Percentiles rank a stretch among this genome's conserved stretches.
These are phyloP conservation scores for Rossbeevera mucosa DNA, from an alignment of 768 basidiomycete genomes.

Conservation along the genomic window DNA sequence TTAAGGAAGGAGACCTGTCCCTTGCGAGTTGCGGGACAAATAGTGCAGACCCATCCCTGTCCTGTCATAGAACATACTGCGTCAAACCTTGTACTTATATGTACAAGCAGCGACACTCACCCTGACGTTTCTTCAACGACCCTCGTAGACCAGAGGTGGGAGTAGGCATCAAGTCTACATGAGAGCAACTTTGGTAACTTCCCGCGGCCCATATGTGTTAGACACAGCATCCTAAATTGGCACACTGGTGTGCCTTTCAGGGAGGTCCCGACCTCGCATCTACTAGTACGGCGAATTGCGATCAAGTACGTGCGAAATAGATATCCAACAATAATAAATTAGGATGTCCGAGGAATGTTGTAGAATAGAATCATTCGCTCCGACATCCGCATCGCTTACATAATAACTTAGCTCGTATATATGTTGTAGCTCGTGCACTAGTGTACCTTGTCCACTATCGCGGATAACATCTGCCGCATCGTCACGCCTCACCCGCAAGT, in stretches of 20 bases:
- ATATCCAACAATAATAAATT: no score
- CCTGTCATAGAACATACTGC: slow-evolving; percentile 6
- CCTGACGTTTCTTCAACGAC: slow-evolving; percentile 18
- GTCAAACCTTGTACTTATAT: background rate
- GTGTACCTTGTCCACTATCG: no score
- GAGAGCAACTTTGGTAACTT: slow-evolving; percentile 4
- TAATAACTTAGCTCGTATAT: no score
- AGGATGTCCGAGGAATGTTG: no score
- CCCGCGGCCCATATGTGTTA: slow-evolving; percentile 14
- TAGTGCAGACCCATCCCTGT: background rate
- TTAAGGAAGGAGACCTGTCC: slow-evolving; percentile 22
- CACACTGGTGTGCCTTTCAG: background rate
- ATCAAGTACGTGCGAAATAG: no score
- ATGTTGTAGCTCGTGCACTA: no score
- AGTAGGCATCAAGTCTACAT: slow-evolving; percentile 20
- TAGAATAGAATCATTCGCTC: no score
- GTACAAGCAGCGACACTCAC: slow-evolving; percentile 7
- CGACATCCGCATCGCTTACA: no score
- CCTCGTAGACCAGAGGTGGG: slow-evolving; percentile 18
- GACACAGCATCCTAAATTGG: slow-evolving; percentile 15
- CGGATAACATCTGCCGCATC: no score
- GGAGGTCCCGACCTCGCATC: no score
- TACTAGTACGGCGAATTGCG: no score
- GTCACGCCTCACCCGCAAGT: no score
- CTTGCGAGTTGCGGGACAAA: slow-evolving; percentile 25